These are phyloP conservation scores for Beauveria medogensis DNA, from an alignment of 2,329 filamentous ascomycete genomes.

Conservation along the genomic window DNA sequence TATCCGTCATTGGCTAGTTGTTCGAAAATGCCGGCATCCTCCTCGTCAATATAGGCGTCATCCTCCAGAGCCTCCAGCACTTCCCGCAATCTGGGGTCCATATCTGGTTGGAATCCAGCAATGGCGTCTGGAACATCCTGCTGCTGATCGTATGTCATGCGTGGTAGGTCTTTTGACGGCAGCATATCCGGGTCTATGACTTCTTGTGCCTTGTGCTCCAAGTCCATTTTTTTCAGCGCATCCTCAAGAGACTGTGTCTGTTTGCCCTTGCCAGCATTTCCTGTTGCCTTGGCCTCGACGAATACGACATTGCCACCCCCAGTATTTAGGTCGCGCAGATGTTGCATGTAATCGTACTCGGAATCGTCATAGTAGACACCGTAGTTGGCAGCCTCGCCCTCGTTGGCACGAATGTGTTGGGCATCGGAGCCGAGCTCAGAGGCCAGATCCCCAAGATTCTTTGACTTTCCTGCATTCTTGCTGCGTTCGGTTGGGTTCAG, in stretches of 20 bases:
- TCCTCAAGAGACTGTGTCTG: constrained; percentile 76
- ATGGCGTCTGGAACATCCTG: constrained; percentile 88
- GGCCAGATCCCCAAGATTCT: constrained; percentile 66
- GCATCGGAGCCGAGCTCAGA: constrained; percentile 65
- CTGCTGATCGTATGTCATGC: constrained; percentile 80
- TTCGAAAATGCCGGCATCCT: constrained; percentile 80
- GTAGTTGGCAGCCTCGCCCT: constrained; percentile 91
- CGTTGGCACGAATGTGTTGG: constrained; percentile 67
- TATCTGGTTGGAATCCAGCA: constrained; percentile 91
- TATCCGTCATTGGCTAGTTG: constrained; percentile 59
- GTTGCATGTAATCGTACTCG: constrained; percentile 99
- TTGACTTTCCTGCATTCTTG: constrained; percentile 37
- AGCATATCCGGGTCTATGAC: constrained; percentile 67
- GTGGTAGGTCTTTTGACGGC: constrained; percentile 70
- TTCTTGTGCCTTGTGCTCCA: constrained; percentile 45
- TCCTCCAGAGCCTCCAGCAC: constrained; percentile 91
- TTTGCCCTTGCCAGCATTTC: constrained; percentile 53
- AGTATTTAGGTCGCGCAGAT: constrained; percentile 77
- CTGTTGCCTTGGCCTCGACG: constrained; percentile 61
- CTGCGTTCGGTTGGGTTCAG: constrained; percentile 58
- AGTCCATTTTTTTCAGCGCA: constrained; percentile 57
- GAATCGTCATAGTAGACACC: constrained; percentile 94
- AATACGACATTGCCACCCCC: constrained; percentile 73
- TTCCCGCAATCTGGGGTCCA: constrained; percentile 89
- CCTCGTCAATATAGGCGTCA: constrained; percentile 81